Conservation (phyloP, 2,329 filamentous ascomycete genomes). For the Alternaria gansuensis region DNA sequence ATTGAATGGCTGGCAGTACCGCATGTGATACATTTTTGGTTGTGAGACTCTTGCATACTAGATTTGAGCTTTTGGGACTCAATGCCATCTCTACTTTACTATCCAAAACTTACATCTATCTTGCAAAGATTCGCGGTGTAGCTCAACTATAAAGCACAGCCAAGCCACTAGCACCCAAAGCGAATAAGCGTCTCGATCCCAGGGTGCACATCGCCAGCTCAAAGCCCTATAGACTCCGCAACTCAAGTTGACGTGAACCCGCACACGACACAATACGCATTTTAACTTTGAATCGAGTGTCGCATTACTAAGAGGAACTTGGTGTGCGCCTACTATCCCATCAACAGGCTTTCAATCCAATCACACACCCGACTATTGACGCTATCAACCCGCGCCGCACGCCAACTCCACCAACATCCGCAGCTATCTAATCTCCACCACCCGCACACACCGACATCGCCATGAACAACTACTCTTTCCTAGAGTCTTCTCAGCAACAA, state of each 20-base stretch:
- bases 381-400: slow-evolving; percentile 22
- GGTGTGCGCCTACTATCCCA: slow-evolving; percentile 8
- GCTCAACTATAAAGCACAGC: not conserved
- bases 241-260: slow-evolving; percentile 12
- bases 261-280: slow-evolving; percentile 11
- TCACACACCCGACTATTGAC: slow-evolving; percentile 14
- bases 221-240: slow-evolving; percentile 1
- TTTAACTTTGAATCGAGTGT: slow-evolving; percentile 4
- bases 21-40: not conserved
- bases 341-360: slow-evolving; percentile 14
- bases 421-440: slow-evolving; percentile 19
- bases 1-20: not conserved
- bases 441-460: slow-evolving; percentile 20
- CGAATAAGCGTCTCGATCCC: slow-evolving; percentile 10
- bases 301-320: slow-evolving; percentile 4
- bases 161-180: slow-evolving; percentile 14
- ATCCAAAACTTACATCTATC: not conserved
- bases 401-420: slow-evolving; percentile 19
- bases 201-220: slow-evolving; percentile 2
- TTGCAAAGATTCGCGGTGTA: not conserved
- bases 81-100: not conserved
- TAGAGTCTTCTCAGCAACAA: slow-evolving; percentile 34
- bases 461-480: slow-evolving; percentile 53
- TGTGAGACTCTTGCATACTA: not conserved
- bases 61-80: not conserved